phyloP scores from a whole-genome alignment of 257 asterid species.

The Petunia axillaris region DNA sequence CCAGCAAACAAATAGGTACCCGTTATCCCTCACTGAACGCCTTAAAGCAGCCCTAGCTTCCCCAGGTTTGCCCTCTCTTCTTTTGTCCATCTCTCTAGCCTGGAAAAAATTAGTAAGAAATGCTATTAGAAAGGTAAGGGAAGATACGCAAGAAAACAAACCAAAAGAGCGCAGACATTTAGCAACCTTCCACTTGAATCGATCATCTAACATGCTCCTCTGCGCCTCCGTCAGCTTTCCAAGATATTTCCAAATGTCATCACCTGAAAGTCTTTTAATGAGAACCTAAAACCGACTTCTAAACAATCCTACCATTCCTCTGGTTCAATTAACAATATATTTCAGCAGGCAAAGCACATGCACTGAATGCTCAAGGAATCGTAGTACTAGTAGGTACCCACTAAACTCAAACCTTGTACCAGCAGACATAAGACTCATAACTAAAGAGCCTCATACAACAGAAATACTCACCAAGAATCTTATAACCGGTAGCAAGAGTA shows the following conservation, averaged over 20 bases:
- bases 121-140: constrained; percentile 9
- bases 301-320: background rate
- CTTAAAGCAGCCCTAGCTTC: constrained; percentile 92
- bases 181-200: constrained; percentile 97
- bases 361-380: background rate
- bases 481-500: constrained; percentile 90
- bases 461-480: constrained; percentile 84
- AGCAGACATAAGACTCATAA: background rate
- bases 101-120: constrained; percentile 33
- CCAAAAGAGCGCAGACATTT: background rate
- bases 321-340: constrained; percentile 14
- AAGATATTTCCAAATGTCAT: constrained; percentile 96
- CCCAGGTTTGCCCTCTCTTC: constrained; percentile 95
- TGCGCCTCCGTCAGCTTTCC: constrained; percentile 97
- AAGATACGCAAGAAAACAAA: background rate
- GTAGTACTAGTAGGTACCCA: background rate
- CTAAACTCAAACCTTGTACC: background rate
- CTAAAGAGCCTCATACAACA: constrained; percentile 19
- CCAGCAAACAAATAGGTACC: constrained; percentile 48
- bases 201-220: constrained; percentile 97
- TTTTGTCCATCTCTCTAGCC: constrained; percentile 99
- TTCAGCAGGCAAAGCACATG: background rate
- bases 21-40: constrained; percentile 97
- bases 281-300: constrained; percentile 18
- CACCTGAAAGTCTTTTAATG: constrained; percentile 56